Conservation (phyloP, 768 basidiomycete species). For the Leccinum fibrillosum region DNA sequence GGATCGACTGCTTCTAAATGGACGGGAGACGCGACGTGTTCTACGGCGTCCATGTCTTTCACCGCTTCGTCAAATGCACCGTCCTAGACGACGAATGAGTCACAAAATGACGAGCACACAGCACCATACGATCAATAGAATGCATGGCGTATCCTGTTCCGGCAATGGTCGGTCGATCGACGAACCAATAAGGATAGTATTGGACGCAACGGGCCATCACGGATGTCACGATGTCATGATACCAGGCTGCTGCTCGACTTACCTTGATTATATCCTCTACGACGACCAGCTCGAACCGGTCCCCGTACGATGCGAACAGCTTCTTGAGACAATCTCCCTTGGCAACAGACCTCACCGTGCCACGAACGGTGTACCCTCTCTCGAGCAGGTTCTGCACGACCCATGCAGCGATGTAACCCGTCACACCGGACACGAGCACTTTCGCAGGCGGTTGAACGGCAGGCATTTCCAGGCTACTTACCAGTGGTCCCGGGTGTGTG, state of each 20-base stretch:
- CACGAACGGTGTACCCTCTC: slow-evolving; percentile 59
- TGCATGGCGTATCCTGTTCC: neutral
- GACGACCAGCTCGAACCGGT: slow-evolving; percentile 59
- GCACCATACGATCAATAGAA: no score
- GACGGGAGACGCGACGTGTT: slow-evolving; percentile 67
- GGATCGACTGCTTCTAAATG: slow-evolving; percentile 45
- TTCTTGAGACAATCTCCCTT: slow-evolving; percentile 59
- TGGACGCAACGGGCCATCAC: neutral
- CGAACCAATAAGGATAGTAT: neutral
- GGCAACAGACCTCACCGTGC: slow-evolving; percentile 58
- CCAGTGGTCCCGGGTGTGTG: no score
- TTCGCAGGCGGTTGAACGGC: slow-evolving; percentile 26
- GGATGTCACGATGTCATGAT: neutral
- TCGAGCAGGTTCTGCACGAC: slow-evolving; percentile 55
- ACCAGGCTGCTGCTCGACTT: slow-evolving; percentile 4
- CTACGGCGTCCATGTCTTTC: slow-evolving; percentile 69
- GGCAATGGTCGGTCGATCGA: neutral
- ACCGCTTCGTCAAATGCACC: slow-evolving; percentile 80
- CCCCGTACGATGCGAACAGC: slow-evolving; percentile 50
- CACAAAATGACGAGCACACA: neutral
- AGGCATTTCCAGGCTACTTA: slow-evolving; percentile 40
- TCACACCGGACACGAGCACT: slow-evolving; percentile 29
- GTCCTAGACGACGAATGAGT: slow-evolving; percentile 33
- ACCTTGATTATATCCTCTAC: slow-evolving; percentile 68
- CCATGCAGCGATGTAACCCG: slow-evolving; percentile 34